Evolutionary conservation across 2,329 filamentous ascomycete genomes (phyloP), one percentile per base, ranked within the genome.

Genomic region (Penicillium capsulatum): DNA sequence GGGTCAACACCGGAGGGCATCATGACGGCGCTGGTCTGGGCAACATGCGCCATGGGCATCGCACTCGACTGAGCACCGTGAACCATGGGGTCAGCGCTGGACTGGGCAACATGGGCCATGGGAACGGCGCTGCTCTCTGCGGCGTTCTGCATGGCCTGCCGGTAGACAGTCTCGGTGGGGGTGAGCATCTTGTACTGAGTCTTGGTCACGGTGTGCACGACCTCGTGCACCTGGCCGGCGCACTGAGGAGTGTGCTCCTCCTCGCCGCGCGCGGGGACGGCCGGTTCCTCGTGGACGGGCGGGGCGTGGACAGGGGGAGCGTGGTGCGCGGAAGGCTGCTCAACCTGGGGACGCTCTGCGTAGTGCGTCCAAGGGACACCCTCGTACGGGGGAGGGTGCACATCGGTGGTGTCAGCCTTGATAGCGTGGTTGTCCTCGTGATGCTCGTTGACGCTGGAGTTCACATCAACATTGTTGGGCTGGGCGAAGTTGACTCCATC

Each of bases 201-300:
- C 42, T 48, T 50, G n/a, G 57, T 60, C 14, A 61, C 47, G 0
- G 59, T 61, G 30, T 40, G 55, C 4, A 60, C 53, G 13, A 61
- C 45, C 31, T 60, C 45, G 9, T 52, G 47, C 1, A 41, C 35
- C 34, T 48, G n/a, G 3, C 52, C 47, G 4, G 40, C 28, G 31
- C 55, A 58, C 14, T 51, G 33, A 1, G 42, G 29, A n/a, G 24
- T 8, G 6, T 44, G 26, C 7, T 35, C 33, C 2, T 41, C 42
- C 31, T 35, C 38, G 16, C 26, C 33, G 31, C 10, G 26, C 27
- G 17, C 15, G n/a, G 40, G 35, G 24, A 17, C 20, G n/a, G 28
- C 19, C 14, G 42, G 31, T 8, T 27, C 14, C 17, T 46, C 34
- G 9, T 34, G 19, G 5, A 20, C 28, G 17, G 34, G 19, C 5